A percentile compares a stretch with the other conserved stretches of the same genome.
phyloP scores from a whole-genome alignment of 495 filamentous ascomycete species.

The Cercophora newfieldiana region DNA sequence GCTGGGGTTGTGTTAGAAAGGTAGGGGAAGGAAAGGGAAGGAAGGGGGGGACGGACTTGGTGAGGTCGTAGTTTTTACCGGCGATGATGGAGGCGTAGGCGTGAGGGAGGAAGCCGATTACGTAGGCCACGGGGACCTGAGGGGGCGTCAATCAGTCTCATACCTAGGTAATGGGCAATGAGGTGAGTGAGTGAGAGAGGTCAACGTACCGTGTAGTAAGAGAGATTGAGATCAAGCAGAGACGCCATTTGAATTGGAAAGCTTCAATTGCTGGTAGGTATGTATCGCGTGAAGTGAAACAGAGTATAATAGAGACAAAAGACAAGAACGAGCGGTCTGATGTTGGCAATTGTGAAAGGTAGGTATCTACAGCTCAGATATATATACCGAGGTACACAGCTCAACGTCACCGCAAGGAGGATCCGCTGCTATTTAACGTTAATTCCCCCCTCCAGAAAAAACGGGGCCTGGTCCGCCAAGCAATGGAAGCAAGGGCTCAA shows the following conservation, averaged over 20 bases:
- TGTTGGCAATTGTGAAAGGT: background rate
- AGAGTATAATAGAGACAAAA: no score
- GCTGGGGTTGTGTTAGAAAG: conserved; percentile 10
- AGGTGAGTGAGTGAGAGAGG: background rate
- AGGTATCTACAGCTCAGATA: background rate
- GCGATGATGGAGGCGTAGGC: conserved; percentile 38
- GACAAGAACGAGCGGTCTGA: no score
- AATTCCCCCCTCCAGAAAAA: background rate
- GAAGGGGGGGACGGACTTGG: conserved; percentile 20
- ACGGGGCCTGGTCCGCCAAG: background rate
- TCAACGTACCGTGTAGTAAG: background rate
- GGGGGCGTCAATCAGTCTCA: conserved; percentile 42
- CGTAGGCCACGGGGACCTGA: conserved; percentile 43
- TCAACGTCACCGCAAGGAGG: no score
- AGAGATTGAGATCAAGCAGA: background rate
- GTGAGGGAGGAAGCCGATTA: conserved; percentile 41
- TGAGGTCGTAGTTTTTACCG: conserved; percentile 42
- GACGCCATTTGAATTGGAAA: background rate
- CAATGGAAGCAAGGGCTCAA: background rate
- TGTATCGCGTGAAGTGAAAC: no score
- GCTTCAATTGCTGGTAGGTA: no score
- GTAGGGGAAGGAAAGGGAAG: background rate
- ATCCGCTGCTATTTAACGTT: no score
- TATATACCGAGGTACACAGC: background rate
- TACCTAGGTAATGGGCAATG: no score